These are phyloP conservation scores for Knufia petricola DNA, from an alignment of 2,329 filamentous ascomycete species.

Conservation along the genomic window DNA sequence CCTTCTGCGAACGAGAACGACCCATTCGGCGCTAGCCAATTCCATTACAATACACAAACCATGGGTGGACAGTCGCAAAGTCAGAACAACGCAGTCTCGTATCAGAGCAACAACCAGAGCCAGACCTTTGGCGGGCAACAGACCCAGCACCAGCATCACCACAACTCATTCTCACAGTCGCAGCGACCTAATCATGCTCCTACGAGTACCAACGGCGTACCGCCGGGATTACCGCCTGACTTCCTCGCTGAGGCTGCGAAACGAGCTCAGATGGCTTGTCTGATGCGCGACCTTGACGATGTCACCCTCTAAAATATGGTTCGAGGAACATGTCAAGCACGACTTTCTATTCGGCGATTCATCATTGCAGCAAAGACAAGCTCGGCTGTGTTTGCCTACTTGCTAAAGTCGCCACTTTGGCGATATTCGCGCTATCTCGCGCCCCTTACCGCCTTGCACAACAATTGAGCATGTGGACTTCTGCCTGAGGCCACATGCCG, in stretches of 20 bases:
- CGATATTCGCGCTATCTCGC: neutral
- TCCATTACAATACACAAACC: slow-evolving; percentile 12
- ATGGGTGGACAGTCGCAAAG: slow-evolving; percentile 13
- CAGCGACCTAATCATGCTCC: slow-evolving; percentile 14
- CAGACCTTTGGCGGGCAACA: neutral
- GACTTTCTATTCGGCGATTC: neutral
- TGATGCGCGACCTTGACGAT: slow-evolving; percentile 77
- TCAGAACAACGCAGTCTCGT: slow-evolving; percentile 13
- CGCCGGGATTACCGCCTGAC: slow-evolving; percentile 60
- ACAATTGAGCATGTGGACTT: neutral
- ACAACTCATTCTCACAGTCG: slow-evolving; percentile 22
- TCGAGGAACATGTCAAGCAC: neutral
- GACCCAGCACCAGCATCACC: slow-evolving; percentile 19
- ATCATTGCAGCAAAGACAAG: neutral
- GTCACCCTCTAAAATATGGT: slow-evolving; percentile 55
- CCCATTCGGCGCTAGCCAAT: slow-evolving; percentile 17
- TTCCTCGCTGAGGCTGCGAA: slow-evolving; percentile 90
- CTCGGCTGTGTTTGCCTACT: too few species aligned
- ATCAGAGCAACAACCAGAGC: slow-evolving; percentile 10
- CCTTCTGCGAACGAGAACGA: slow-evolving; percentile 20
- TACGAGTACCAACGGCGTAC: slow-evolving; percentile 7
- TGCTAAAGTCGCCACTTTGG: neutral
- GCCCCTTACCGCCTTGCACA: neutral
- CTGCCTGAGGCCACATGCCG: neutral
- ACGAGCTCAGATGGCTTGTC: slow-evolving; percentile 77